Evolutionary conservation across 1,139 yeast species (phyloP).

Genomic region (Suzukiozyma palmioleophila): DNA sequence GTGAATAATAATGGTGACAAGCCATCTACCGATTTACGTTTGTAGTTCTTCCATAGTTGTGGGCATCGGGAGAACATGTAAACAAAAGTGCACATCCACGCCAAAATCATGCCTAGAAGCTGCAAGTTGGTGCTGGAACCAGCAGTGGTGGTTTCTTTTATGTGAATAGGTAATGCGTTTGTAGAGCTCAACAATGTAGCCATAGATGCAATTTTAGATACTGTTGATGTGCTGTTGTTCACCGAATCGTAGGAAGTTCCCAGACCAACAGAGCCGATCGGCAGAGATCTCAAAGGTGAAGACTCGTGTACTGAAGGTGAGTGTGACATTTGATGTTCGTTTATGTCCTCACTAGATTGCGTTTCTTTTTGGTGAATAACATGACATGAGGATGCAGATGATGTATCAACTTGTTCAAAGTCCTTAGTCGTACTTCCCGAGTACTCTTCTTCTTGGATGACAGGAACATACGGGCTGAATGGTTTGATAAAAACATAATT

Average conservation of each 20-base stretch:
- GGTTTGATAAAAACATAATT: conserved; percentile 22
- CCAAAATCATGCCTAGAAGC: conserved; percentile 50
- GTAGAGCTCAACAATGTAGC: conserved; percentile 22
- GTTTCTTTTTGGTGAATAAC: background rate
- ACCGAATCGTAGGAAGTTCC: conserved; percentile 24
- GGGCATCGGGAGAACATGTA: conserved; percentile 83
- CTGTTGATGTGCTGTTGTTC: conserved; percentile 10
- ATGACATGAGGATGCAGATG: background rate
- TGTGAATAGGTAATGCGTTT: conserved; percentile 17
- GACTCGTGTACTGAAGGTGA: background rate
- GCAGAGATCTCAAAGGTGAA: conserved; percentile 1
- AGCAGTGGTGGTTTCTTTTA: conserved; percentile 1
- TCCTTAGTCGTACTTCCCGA: background rate
- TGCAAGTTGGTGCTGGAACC: conserved; percentile 3
- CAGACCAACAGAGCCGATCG: background rate
- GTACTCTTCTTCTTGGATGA: background rate
- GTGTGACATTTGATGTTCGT: background rate
- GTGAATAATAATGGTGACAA: conserved; percentile 73
- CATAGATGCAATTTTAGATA: conserved; percentile 12
- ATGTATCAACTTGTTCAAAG: background rate
- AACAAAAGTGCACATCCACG: conserved; percentile 78
- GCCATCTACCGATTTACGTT: conserved; percentile 79
- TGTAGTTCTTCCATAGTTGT: conserved; percentile 71
- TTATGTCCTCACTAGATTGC: background rate
- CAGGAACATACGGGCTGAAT: conserved; percentile 2